phyloP scores from a whole-genome alignment of 148 eudicot species.

The Beta vulgaris region DNA sequence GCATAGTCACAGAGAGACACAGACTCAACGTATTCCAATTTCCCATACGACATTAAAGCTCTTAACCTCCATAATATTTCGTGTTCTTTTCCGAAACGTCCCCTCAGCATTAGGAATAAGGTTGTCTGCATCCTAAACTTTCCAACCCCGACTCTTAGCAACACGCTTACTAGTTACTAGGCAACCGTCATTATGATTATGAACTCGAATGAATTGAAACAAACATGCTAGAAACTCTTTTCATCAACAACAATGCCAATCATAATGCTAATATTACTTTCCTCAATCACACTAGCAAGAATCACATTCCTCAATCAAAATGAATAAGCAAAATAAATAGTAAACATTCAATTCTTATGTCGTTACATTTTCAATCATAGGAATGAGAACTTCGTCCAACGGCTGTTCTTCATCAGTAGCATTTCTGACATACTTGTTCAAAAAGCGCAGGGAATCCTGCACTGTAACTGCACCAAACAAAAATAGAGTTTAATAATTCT shows the following conservation, averaged over 20 bases:
- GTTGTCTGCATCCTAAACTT: background rate
- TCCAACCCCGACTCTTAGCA: background rate
- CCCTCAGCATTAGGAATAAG: too few species aligned
- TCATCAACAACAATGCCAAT: background rate
- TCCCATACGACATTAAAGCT: background rate
- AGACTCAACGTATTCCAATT: background rate
- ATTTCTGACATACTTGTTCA: constrained; percentile 55
- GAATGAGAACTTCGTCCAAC: constrained; percentile 65
- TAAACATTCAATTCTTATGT: background rate
- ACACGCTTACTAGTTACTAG: background rate
- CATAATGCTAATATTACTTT: background rate
- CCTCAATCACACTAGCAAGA: background rate
- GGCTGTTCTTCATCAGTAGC: constrained; percentile 47
- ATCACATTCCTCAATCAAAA: background rate
- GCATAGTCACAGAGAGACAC: background rate
- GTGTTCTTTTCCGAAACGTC: background rate
- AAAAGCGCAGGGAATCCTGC: constrained; percentile 62
- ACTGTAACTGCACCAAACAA: constrained; percentile 45
- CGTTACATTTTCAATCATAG: constrained; percentile 62
- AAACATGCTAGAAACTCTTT: background rate
- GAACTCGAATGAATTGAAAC: background rate
- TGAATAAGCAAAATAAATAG: background rate
- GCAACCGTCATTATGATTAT: background rate
- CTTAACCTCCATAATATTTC: background rate
- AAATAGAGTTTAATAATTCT: too few species aligned